A percentile compares a stretch with the other conserved stretches of the same genome.
phyloP scores from a whole-genome alignment of 176 grass and related monocot genomes.

The Zea luxurians region DNA sequence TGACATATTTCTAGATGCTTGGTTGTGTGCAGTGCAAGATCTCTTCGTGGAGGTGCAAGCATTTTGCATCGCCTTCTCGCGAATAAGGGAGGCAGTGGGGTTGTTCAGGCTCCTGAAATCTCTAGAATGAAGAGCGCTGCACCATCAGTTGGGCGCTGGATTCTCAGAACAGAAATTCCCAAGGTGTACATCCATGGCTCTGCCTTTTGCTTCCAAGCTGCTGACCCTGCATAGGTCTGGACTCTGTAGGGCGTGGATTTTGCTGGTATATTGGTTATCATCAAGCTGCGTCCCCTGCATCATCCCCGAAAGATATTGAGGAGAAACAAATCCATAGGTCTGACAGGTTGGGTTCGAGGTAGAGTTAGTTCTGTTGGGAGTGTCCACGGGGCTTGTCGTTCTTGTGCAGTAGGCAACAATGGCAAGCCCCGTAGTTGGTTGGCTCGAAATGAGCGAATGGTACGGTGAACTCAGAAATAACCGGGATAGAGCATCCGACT shows the following conservation, averaged over 20 bases:
- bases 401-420: neutral
- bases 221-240: neutral
- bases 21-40: constrained; percentile 76
- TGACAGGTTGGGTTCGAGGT: neutral
- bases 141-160: neutral
- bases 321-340: neutral
- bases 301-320: neutral
- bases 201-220: constrained; percentile 1
- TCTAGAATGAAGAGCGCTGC: constrained; percentile 56
- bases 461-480: neutral
- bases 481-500: neutral
- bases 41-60: constrained; percentile 92
- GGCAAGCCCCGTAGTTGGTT: neutral
- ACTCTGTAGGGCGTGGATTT: constrained; percentile 17
- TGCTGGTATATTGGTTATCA: constrained; percentile 4
- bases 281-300: neutral
- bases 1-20: constrained; percentile 1
- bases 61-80: constrained; percentile 89
- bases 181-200: constrained; percentile 37
- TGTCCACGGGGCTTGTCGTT: neutral
- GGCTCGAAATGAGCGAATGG: neutral
- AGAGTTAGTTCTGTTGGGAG: neutral
- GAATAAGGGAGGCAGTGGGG: constrained; percentile 82
- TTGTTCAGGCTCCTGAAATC: constrained; percentile 93
- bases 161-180: constrained; percentile 7